These are phyloP conservation scores for Sugiyamaella xylanicola DNA, from an alignment of 1,139 yeast genomes.

Conservation along the genomic window DNA sequence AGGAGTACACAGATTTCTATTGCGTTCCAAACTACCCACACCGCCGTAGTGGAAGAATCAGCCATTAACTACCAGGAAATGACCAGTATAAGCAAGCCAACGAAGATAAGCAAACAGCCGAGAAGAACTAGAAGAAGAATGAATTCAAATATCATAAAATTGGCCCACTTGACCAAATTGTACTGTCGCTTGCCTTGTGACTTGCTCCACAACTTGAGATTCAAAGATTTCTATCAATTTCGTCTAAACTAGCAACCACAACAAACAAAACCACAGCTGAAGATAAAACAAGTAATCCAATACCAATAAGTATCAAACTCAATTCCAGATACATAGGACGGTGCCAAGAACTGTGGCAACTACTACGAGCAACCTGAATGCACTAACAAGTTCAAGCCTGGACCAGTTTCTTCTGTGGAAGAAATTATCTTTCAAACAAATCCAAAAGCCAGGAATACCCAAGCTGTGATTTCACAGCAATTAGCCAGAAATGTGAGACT, in stretches of 20 bases:
- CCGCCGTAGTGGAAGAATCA: background rate
- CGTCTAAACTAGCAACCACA: constrained; percentile 1
- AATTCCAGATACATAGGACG: constrained; percentile 2
- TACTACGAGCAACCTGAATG: too few relatives aligned
- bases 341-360: background rate
- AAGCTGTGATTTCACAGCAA: too few relatives aligned
- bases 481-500: too few relatives aligned
- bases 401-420: too few relatives aligned
- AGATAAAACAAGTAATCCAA: background rate
- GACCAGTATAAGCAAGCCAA: background rate
- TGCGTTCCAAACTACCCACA: constrained; percentile 5
- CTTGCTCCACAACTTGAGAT: too few relatives aligned
- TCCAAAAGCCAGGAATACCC: too few relatives aligned
- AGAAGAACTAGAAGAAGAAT: background rate
- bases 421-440: too few relatives aligned
- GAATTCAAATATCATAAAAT: constrained; percentile 7
- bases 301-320: background rate
- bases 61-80: background rate
- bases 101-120: background rate
- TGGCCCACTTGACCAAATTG: background rate
- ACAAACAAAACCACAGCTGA: background rate
- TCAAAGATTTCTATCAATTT: background rate
- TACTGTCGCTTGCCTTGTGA: too few relatives aligned
- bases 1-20: background rate
- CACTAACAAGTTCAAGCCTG: too few relatives aligned